These are phyloP conservation scores for Prunus armeniaca DNA, from an alignment of 306 rosid species.

Conservation along the genomic window DNA sequence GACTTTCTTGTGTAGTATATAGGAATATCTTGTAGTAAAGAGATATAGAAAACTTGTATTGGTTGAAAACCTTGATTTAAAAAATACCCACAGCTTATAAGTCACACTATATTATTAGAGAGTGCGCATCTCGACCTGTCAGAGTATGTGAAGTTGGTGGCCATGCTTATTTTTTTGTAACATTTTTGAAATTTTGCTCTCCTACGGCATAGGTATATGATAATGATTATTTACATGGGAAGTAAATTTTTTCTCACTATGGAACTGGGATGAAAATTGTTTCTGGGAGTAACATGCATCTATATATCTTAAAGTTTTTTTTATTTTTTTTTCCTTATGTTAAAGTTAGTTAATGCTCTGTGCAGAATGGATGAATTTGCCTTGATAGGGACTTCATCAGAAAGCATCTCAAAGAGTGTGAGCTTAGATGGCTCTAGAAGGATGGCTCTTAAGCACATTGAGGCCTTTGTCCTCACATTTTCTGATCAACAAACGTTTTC, in stretches of 20 bases:
- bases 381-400: conserved; percentile 66
- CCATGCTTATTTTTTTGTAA: too few relatives aligned
- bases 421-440: conserved; percentile 93
- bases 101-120: too few relatives aligned
- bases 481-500: conserved; percentile 89
- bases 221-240: too few relatives aligned
- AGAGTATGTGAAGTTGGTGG: too few relatives aligned
- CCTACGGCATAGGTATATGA: background rate
- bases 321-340: background rate
- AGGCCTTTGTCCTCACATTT: conserved; percentile 77
- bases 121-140: too few relatives aligned
- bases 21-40: too few relatives aligned
- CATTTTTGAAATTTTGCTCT: too few relatives aligned
- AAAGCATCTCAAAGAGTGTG: conserved; percentile 74
- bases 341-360: conserved; percentile 19
- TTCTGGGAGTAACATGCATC: background rate
- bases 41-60: too few relatives aligned
- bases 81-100: too few relatives aligned
- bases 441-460: conserved; percentile 93
- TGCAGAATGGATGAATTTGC: conserved; percentile 98
- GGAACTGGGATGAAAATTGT: background rate
- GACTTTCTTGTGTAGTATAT: too few relatives aligned
- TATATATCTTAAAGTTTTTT: background rate
- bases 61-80: too few relatives aligned
- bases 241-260: background rate